Evolutionary conservation across 139 green algal genomes (phyloP).

Genomic region (Deuterostichococcus epilithicus): DNA sequence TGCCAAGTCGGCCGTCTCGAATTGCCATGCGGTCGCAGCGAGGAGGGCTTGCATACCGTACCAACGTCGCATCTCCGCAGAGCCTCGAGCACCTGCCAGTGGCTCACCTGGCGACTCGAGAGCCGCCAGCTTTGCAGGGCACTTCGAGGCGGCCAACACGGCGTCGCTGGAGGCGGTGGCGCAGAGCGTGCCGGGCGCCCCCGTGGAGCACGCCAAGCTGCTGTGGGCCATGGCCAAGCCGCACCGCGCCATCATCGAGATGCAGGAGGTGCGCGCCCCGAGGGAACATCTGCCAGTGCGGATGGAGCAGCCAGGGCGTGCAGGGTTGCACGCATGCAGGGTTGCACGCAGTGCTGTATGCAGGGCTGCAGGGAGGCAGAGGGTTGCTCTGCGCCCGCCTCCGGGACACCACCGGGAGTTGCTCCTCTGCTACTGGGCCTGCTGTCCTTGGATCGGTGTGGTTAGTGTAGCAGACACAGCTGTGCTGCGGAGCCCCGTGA

Average conservation of each 20-base stretch:
- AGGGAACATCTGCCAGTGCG: no score
- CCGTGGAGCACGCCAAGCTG: slow-evolving; percentile 78
- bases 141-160: slow-evolving; percentile 77
- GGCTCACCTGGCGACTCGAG: background rate
- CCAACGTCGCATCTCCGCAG: no score
- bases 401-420: no score
- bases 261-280: slow-evolving; percentile 31
- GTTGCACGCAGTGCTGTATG: slow-evolving; percentile 5
- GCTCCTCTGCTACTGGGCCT: slow-evolving; percentile 6
- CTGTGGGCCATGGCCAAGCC: slow-evolving; percentile 73
- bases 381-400: no score
- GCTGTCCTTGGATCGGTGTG: slow-evolving; percentile 1
- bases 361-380: slow-evolving; percentile 1
- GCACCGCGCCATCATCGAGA: slow-evolving; percentile 45
- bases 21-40: no score
- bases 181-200: slow-evolving; percentile 34
- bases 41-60: no score
- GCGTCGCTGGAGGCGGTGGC: slow-evolving; percentile 78
- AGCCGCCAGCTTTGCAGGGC: slow-evolving; percentile 42
- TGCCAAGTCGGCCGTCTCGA: no score
- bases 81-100: background rate
- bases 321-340: no score
- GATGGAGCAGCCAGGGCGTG: no score
- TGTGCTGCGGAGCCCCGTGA: no score
- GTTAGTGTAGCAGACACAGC: no score